Percentiles rank a stretch among this genome's conserved stretches.
These are phyloP conservation scores for Penicillium riverlandense DNA, from an alignment of 495 filamentous ascomycete genomes.

Conservation along the genomic window DNA sequence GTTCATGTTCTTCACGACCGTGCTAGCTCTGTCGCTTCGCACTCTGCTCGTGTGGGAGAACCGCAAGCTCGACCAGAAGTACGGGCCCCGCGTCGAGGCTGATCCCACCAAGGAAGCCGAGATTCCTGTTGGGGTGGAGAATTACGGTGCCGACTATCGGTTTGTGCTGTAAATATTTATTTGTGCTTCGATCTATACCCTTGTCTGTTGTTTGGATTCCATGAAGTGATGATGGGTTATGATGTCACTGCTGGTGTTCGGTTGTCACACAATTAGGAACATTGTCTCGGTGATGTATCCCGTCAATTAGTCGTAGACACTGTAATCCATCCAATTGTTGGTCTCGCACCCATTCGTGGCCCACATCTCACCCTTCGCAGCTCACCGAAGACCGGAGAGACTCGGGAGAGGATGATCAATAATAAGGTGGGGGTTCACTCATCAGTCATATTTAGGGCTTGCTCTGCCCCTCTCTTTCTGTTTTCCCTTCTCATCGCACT, in stretches of 20 bases:
- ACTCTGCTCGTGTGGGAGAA: slow-evolving; percentile 57
- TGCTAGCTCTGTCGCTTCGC: slow-evolving; percentile 50
- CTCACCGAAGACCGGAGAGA: slow-evolving; percentile 19
- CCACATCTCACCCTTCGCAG: slow-evolving; percentile 6
- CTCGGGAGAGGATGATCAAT: slow-evolving; percentile 7
- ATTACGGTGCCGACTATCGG: slow-evolving; percentile 43
- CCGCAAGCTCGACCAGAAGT: slow-evolving; percentile 44
- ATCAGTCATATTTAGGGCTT: slow-evolving; percentile 15
- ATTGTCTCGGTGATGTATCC: too few species aligned
- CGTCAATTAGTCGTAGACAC: too few species aligned
- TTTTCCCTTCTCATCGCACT: slow-evolving; percentile 1
- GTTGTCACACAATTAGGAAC: too few species aligned
- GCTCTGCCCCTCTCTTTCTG: slow-evolving; percentile 1
- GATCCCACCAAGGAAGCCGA: slow-evolving; percentile 11
- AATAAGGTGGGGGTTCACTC: slow-evolving; percentile 9
- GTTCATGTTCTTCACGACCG: slow-evolving; percentile 62
- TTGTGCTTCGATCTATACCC: neutral
- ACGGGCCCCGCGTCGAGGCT: slow-evolving; percentile 25
- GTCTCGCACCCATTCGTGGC: slow-evolving; percentile 9
- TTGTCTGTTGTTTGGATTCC: too few species aligned
- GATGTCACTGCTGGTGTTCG: slow-evolving; percentile 1
- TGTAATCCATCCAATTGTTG: too few species aligned
- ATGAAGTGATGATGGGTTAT: neutral
- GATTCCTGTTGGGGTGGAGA: slow-evolving; percentile 33
- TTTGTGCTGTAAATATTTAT: slow-evolving; percentile 30